Conservation (phyloP, 441 rosid species). For the Erysimum pusillum region DNA sequence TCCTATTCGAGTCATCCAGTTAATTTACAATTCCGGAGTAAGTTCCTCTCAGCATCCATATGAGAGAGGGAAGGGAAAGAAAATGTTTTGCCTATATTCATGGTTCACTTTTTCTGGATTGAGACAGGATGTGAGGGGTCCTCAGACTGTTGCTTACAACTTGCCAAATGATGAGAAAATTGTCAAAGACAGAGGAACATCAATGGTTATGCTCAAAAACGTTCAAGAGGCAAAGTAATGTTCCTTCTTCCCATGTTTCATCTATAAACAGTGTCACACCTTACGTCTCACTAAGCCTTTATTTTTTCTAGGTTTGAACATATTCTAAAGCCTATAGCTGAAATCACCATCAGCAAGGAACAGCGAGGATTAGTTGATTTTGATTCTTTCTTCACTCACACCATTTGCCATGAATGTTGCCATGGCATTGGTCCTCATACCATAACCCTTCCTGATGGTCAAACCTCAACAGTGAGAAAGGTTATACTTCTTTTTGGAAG, state of each 20-base stretch:
- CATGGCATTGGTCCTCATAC: conserved; percentile 98
- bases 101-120: conserved; percentile 40
- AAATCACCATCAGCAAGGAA: conserved; percentile 69
- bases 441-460: conserved; percentile 89
- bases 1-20: conserved; percentile 93
- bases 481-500: conserved; percentile 52
- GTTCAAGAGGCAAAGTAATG: conserved; percentile 86
- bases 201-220: conserved; percentile 97
- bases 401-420: conserved; percentile 96
- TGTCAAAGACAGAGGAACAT: conserved; percentile 90
- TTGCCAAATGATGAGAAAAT: conserved; percentile 95
- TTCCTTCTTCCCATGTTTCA: conserved; percentile 39
- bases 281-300: conserved; percentile 19
- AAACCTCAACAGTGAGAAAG: conserved; percentile 87
- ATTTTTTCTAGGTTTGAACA: conserved; percentile 74
- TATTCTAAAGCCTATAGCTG: conserved; percentile 89
- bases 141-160: conserved; percentile 96
- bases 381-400: conserved; percentile 94
- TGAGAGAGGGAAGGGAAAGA: conserved; percentile 2
- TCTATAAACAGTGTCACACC: conserved; percentile 23
- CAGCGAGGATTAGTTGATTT: conserved; percentile 88
- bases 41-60: conserved; percentile 46
- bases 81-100: conserved; percentile 4
- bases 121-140: conserved; percentile 92
- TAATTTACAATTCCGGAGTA: conserved; percentile 89